phyloP scores from a whole-genome alignment of 768 basidiomycete genomes.

The Paxillus rubicundulus region DNA sequence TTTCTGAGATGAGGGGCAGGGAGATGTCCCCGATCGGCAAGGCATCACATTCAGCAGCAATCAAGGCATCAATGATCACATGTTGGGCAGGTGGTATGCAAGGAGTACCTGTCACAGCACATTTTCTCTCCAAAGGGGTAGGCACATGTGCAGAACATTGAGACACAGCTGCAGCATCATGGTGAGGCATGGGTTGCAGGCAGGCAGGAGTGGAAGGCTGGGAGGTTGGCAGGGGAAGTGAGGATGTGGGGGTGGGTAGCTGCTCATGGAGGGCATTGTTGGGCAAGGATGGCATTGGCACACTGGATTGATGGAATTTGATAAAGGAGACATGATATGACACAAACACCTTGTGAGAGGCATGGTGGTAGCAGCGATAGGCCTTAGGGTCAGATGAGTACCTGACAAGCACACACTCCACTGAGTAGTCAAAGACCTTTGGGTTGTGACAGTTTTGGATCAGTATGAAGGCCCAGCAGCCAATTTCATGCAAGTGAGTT shows the following conservation, averaged over 20 bases:
- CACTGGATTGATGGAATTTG: conserved; percentile 8
- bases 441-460: conserved; percentile 26
- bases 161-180: too few species aligned
- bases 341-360: conserved; percentile 6
- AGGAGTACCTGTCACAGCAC: too few species aligned
- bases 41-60: too few species aligned
- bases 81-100: too few species aligned
- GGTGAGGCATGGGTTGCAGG: too few species aligned
- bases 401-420: conserved; percentile 8
- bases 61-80: too few species aligned
- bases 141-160: too few species aligned
- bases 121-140: too few species aligned
- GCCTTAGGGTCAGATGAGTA: conserved; percentile 12
- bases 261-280: neutral
- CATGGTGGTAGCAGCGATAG: conserved; percentile 7
- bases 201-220: too few species aligned
- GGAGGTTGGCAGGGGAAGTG: too few species aligned
- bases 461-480: conserved; percentile 18
- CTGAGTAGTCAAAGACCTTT: conserved; percentile 18
- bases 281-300: too few species aligned
- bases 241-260: neutral
- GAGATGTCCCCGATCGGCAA: too few species aligned
- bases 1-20: neutral
- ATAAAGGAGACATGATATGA: conserved; percentile 24
- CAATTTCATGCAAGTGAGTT: conserved; percentile 28